A percentile compares a stretch with the other conserved stretches of the same genome.
These are phyloP conservation scores for Caloboletus inedulis DNA, from an alignment of 1,284 basidiomycete genomes.

Conservation along the genomic window DNA sequence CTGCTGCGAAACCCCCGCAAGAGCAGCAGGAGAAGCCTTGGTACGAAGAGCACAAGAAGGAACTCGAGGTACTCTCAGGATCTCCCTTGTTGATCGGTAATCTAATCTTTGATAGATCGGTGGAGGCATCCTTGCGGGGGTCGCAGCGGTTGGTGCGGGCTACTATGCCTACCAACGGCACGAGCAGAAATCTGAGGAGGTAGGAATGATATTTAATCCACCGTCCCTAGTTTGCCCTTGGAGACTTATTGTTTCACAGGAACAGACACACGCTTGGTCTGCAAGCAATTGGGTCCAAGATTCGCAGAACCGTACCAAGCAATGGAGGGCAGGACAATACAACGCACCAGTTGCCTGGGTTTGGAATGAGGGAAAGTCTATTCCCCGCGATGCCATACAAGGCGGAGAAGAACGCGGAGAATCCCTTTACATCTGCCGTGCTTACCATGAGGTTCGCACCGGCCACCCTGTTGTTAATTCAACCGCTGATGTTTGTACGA, in stretches of 20 bases:
- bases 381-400: constrained; percentile 56
- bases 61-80: constrained; percentile 46
- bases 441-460: constrained; percentile 53
- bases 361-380: constrained; percentile 51
- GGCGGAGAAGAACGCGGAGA: constrained; percentile 54
- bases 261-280: constrained; percentile 51
- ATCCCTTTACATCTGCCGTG: constrained; percentile 55
- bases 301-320: constrained; percentile 49
- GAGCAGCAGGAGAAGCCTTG: constrained; percentile 56
- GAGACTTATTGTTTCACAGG: constrained; percentile 33
- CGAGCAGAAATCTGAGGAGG: constrained; percentile 57
- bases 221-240: neutral
- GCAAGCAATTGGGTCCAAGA: constrained; percentile 56
- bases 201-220: constrained; percentile 21
- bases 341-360: constrained; percentile 57
- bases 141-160: constrained; percentile 50
- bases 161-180: constrained; percentile 53
- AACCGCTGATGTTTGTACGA: constrained; percentile 12
- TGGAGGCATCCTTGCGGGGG: constrained; percentile 57
- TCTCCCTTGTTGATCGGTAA: neutral
- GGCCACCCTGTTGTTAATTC: neutral
- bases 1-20: constrained; percentile 36
- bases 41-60: constrained; percentile 55
- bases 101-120: constrained; percentile 47
- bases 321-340: constrained; percentile 46